These are phyloP conservation scores for Xylaria longipes DNA, from an alignment of 495 filamentous ascomycete genomes.

Conservation along the genomic window DNA sequence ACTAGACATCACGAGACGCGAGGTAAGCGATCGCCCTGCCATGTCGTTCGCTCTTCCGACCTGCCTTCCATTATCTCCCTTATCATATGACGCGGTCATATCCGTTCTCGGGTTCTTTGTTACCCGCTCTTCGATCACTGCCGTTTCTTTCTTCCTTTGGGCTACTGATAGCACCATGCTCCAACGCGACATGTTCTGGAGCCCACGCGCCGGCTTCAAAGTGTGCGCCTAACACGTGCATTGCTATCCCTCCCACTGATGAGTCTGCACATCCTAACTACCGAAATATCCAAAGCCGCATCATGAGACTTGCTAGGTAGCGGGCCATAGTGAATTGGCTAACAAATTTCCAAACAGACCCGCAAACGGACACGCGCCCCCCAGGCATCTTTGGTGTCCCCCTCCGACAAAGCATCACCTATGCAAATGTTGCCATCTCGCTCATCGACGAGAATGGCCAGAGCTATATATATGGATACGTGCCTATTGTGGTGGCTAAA, in stretches of 20 bases:
- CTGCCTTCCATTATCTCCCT: constrained; percentile 5
- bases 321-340: constrained; percentile 16
- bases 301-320: background rate
- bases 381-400: constrained; percentile 90
- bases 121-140: background rate
- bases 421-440: constrained; percentile 98
- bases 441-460: constrained; percentile 87
- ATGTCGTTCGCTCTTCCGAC: constrained; percentile 25
- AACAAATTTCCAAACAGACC: constrained; percentile 40
- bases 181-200: background rate
- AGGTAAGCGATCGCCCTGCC: constrained; percentile 58
- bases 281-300: background rate
- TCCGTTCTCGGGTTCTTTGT: constrained; percentile 4
- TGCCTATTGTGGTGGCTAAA: constrained; percentile 98
- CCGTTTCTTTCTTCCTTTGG: background rate
- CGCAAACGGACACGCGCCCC: constrained; percentile 44
- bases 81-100: background rate
- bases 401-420: constrained; percentile 91
- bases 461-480: constrained; percentile 98
- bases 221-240: background rate
- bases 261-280: background rate
- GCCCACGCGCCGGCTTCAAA: background rate
- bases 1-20: constrained; percentile 77
- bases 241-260: background rate
- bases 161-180: background rate